Percentiles rank a stretch among this genome's conserved stretches.
These are phyloP conservation scores for Torulaspora globosa DNA, from an alignment of 1,139 yeast genomes.

Conservation along the genomic window DNA sequence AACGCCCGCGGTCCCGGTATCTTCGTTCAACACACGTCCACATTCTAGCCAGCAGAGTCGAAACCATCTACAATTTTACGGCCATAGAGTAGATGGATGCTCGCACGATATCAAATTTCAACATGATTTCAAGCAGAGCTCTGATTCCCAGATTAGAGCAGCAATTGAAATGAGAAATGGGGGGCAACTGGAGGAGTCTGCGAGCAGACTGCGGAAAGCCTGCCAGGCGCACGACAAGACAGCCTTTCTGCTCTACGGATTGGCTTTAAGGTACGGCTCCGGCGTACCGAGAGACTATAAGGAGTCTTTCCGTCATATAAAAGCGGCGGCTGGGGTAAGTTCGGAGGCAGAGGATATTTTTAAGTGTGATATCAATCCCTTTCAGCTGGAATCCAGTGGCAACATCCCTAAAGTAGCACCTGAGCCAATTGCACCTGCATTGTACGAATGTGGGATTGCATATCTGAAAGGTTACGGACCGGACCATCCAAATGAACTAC, in stretches of 20 bases:
- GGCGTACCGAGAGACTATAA: slow-evolving; percentile 60
- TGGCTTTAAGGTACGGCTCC: slow-evolving; percentile 65
- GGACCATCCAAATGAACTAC: slow-evolving; percentile 47
- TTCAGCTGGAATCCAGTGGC: slow-evolving; percentile 24
- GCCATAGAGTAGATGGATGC: not conserved
- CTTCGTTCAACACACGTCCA: slow-evolving; percentile 8
- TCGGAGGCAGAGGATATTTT: slow-evolving; percentile 30
- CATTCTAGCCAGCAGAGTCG: slow-evolving; percentile 9
- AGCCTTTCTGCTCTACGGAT: slow-evolving; percentile 69
- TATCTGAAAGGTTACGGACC: slow-evolving; percentile 59
- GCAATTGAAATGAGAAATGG: slow-evolving; percentile 49
- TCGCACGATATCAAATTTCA: slow-evolving; percentile 10
- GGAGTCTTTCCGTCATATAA: slow-evolving; percentile 60
- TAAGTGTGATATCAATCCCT: slow-evolving; percentile 36
- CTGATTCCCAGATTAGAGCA: slow-evolving; percentile 27
- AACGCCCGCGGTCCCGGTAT: slow-evolving; percentile 6
- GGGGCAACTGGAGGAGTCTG: slow-evolving; percentile 64
- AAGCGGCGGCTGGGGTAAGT: slow-evolving; percentile 43
- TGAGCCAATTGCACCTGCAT: slow-evolving; percentile 41
- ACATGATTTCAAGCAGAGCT: slow-evolving; percentile 6
- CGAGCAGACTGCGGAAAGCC: slow-evolving; percentile 54
- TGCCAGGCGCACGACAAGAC: slow-evolving; percentile 49
- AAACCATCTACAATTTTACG: slow-evolving; percentile 5
- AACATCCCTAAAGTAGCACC: slow-evolving; percentile 29
- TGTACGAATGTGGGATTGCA: slow-evolving; percentile 60